These are phyloP conservation scores for Paspalum notatum DNA, from an alignment of 176 grass and related monocot species.

Conservation along the genomic window DNA sequence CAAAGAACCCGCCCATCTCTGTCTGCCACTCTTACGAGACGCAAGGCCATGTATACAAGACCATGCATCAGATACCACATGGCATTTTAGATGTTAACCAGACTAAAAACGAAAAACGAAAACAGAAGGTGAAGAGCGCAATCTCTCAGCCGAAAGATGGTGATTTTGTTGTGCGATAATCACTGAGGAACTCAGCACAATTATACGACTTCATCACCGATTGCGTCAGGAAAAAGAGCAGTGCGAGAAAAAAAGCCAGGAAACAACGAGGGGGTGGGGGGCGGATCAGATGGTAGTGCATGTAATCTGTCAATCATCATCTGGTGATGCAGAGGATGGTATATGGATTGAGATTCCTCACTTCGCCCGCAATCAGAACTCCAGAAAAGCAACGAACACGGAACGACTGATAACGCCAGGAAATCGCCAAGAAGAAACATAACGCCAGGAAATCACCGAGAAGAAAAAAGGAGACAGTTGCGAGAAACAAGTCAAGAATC, in stretches of 20 bases:
- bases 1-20: slow-evolving; percentile 47
- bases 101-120: not conserved
- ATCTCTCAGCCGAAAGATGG: slow-evolving; percentile 69
- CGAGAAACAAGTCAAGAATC: not conserved
- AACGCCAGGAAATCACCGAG: not conserved
- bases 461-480: not conserved
- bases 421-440: not conserved
- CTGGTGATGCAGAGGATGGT: slow-evolving; percentile 52
- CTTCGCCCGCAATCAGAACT: slow-evolving; percentile 26
- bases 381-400: not conserved
- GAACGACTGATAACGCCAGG: not conserved
- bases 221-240: not conserved
- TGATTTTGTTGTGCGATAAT: slow-evolving; percentile 50
- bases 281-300: slow-evolving; percentile 66
- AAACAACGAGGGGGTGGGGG: not conserved
- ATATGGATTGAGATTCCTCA: slow-evolving; percentile 53
- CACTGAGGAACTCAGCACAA: slow-evolving; percentile 49
- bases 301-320: slow-evolving; percentile 56
- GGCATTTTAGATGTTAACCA: not conserved
- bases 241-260: not conserved
- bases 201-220: slow-evolving; percentile 45
- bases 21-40: slow-evolving; percentile 53
- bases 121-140: not conserved
- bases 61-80: slow-evolving; percentile 64
- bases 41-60: slow-evolving; percentile 28